Evolutionary conservation across 2,329 filamentous ascomycete species (phyloP).

Genomic region (Epichloe uncinata): DNA sequence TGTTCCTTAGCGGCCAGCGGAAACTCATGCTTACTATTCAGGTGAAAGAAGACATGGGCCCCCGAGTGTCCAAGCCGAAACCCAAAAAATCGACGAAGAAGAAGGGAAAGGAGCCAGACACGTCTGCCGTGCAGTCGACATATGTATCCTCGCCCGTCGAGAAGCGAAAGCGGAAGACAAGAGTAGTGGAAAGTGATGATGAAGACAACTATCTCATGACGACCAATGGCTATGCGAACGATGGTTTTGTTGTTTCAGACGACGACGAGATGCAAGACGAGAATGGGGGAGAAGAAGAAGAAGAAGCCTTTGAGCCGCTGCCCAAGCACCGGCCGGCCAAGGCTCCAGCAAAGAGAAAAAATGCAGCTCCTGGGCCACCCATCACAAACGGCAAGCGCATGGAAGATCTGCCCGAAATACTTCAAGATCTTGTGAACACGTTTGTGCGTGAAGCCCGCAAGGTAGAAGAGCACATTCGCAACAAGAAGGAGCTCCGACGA

Average conservation of each 20-base stretch:
- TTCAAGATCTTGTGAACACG: slow-evolving; percentile 47
- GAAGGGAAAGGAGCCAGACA: slow-evolving; percentile 19
- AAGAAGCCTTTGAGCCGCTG: slow-evolving; percentile 32
- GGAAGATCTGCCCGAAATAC: slow-evolving; percentile 41
- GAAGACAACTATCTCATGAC: slow-evolving; percentile 29
- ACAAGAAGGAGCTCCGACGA: slow-evolving; percentile 40
- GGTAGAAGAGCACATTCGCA: slow-evolving; percentile 47
- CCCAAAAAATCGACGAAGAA: slow-evolving; percentile 25
- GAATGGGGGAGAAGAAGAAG: slow-evolving; percentile 23
- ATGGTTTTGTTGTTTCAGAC: slow-evolving; percentile 36
- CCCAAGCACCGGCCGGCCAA: slow-evolving; percentile 24
- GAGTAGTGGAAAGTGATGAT: slow-evolving; percentile 15
- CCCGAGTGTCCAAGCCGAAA: slow-evolving; percentile 19
- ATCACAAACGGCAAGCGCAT: slow-evolving; percentile 45
- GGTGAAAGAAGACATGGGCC: slow-evolving; percentile 18
- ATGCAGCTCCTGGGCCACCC: slow-evolving; percentile 32
- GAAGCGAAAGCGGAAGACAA: slow-evolving; percentile 17
- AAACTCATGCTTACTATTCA: slow-evolving; percentile 33
- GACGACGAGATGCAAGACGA: slow-evolving; percentile 16
- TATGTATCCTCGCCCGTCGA: slow-evolving; percentile 41
- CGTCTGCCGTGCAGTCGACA: slow-evolving; percentile 29
- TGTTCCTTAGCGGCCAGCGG: slow-evolving; percentile 31
- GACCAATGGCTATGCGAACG: slow-evolving; percentile 32
- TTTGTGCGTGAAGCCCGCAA: slow-evolving; percentile 52
- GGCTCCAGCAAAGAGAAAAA: slow-evolving; percentile 13